A percentile compares a stretch with the other conserved stretches of the same genome.
phyloP scores from a whole-genome alignment of 2,329 filamentous ascomycete species.

The Scedosporium apiospermum region DNA sequence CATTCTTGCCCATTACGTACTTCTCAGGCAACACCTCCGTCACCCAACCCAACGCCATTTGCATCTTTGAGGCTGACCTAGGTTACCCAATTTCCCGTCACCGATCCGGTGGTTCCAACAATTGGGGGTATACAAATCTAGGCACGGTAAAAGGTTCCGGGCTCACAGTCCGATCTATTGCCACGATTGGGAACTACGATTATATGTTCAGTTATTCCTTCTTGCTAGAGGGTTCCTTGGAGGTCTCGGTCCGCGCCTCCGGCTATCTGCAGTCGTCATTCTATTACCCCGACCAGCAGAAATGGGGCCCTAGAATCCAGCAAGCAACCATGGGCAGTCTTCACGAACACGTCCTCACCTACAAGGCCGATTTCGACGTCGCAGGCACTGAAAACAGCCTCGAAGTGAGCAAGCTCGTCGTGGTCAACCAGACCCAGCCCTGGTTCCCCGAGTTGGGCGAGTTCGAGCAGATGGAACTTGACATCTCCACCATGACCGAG shows the following conservation, averaged over 20 bases:
- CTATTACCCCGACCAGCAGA: slow-evolving; percentile 22
- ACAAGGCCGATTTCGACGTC: slow-evolving; percentile 31
- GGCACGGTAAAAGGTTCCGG: slow-evolving; percentile 22
- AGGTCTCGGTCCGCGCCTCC: slow-evolving; percentile 28
- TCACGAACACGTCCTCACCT: slow-evolving; percentile 29
- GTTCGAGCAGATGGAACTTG: slow-evolving; percentile 23
- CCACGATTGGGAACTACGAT: slow-evolving; percentile 32
- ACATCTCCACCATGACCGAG: slow-evolving; percentile 12
- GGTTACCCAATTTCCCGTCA: slow-evolving; percentile 27
- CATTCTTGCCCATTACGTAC: slow-evolving; percentile 23
- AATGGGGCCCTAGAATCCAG: slow-evolving; percentile 25
- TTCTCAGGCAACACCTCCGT: slow-evolving; percentile 19
- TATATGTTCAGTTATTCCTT: slow-evolving; percentile 27
- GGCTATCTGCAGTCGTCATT: slow-evolving; percentile 25
- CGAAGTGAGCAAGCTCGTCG: slow-evolving; percentile 21
- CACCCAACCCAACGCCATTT: slow-evolving; percentile 22
- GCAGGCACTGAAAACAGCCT: slow-evolving; percentile 24
- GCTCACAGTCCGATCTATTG: slow-evolving; percentile 13
- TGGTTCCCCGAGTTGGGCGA: slow-evolving; percentile 25
- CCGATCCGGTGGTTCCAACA: slow-evolving; percentile 14
- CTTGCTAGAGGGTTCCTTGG: slow-evolving; percentile 25
- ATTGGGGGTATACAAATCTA: slow-evolving; percentile 19
- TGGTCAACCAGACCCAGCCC: slow-evolving; percentile 21
- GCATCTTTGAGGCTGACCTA: slow-evolving; percentile 27
- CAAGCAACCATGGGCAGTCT: slow-evolving; percentile 22